Conservation (phyloP, 257 asterid species). For the Fraxinus americana region DNA sequence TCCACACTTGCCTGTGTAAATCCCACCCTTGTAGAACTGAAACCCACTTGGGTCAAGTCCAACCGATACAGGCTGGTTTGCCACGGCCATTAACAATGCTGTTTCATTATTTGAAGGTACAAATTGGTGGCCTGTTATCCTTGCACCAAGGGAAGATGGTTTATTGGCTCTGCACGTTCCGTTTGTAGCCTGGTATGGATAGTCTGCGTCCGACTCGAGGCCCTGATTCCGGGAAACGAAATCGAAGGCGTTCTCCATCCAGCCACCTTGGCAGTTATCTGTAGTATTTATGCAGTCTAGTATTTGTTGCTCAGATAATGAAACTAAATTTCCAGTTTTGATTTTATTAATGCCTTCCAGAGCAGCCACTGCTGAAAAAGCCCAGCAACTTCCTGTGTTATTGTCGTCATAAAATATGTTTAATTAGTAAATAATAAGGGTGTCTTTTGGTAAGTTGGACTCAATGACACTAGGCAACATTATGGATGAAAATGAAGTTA, state of each 20-base stretch:
- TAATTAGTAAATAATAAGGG: too few relatives aligned
- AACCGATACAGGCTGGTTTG: conserved; percentile 31
- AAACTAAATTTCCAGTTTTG: not conserved
- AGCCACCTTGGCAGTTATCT: conserved; percentile 32
- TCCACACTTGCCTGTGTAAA: conserved; percentile 28
- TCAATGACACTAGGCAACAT: too few relatives aligned
- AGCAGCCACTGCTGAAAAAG: conserved; percentile 27
- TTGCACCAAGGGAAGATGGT: conserved; percentile 19
- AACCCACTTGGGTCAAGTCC: conserved; percentile 4
- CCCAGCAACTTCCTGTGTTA: conserved; percentile 31
- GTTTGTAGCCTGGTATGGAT: conserved; percentile 26
- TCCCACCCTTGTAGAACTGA: conserved; percentile 30
- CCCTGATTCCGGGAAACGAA: conserved; percentile 19
- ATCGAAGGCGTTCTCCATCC: conserved; percentile 24
- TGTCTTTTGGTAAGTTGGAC: too few relatives aligned
- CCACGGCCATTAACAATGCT: conserved; percentile 30
- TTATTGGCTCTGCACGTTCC: conserved; percentile 15
- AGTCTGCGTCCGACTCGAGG: conserved; percentile 31
- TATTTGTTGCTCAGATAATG: conserved; percentile 38
- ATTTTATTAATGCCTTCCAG: conserved; percentile 28
- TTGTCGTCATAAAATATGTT: too few relatives aligned
- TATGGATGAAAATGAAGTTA: too few relatives aligned
- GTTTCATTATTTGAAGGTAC: conserved; percentile 18
- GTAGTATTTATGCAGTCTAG: conserved; percentile 29
- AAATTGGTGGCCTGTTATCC: conserved; percentile 19